phyloP scores from a whole-genome alignment of 176 grass and related monocot genomes.

The Zizania latifolia region DNA sequence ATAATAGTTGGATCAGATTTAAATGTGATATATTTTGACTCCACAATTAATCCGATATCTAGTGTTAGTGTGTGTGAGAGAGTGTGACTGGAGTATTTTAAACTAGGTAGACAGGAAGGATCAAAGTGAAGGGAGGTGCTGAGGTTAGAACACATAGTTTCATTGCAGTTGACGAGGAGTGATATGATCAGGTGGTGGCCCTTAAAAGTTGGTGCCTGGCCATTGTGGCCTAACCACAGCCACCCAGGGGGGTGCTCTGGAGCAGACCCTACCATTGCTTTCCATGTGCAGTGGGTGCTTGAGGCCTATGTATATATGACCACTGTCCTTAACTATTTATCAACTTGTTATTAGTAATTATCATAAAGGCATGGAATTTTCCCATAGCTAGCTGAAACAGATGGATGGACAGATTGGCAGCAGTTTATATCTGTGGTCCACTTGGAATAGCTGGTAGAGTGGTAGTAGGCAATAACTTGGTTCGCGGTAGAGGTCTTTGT shows the following conservation, averaged over 20 bases:
- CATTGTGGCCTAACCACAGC: conserved; percentile 71
- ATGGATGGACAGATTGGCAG: background rate
- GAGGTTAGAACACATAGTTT: conserved; percentile 42
- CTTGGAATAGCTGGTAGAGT: conserved; percentile 40
- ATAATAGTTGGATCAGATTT: too few species aligned
- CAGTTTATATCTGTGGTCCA: conserved; percentile 25
- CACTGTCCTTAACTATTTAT: conserved; percentile 27
- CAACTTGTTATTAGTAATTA: too few species aligned
- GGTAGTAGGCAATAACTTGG: conserved; percentile 27
- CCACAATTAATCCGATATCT: too few species aligned
- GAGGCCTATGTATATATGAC: conserved; percentile 36
- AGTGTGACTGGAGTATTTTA: conserved; percentile 33
- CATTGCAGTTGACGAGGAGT: conserved; percentile 36
- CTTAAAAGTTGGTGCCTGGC: conserved; percentile 73
- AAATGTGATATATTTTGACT: too few species aligned
- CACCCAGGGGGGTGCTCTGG: conserved; percentile 35
- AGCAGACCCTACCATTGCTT: conserved; percentile 32
- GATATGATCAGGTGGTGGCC: conserved; percentile 82
- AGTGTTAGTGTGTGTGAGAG: too few species aligned
- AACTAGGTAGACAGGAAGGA: conserved; percentile 79
- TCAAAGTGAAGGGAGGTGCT: conserved; percentile 47
- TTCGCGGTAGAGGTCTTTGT: conserved; percentile 18
- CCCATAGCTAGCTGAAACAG: background rate
- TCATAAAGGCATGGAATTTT: conserved; percentile 28
- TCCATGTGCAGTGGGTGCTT: conserved; percentile 48